phyloP scores from a whole-genome alignment of 2,329 filamentous ascomycete genomes.

The Colletotrichum liaoningense region DNA sequence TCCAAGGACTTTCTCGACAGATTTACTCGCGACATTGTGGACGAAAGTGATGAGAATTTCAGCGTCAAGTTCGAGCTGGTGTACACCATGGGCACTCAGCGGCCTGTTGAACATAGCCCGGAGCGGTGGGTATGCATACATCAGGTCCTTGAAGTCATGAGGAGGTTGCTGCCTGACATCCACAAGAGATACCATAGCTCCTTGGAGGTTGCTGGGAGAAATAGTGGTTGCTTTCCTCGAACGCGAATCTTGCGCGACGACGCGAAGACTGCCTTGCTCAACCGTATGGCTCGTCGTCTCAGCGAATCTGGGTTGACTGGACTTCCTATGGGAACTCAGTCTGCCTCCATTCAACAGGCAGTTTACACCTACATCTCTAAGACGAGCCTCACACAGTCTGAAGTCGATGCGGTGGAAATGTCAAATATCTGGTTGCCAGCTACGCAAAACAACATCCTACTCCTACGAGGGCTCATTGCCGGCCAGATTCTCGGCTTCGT shows the following conservation, averaged over 20 bases:
- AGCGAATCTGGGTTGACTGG: slow-evolving; percentile 53
- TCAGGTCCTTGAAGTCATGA: slow-evolving; percentile 60
- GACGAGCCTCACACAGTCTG: slow-evolving; percentile 39
- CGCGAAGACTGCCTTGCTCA: slow-evolving; percentile 45
- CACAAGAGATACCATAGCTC: background rate
- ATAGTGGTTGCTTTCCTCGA: background rate
- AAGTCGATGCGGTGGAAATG: slow-evolving; percentile 50
- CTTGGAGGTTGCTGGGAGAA: background rate
- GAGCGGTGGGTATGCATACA: slow-evolving; percentile 69
- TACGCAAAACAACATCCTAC: slow-evolving; percentile 51
- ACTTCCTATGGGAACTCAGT: slow-evolving; percentile 55
- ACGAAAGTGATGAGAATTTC: slow-evolving; percentile 75
- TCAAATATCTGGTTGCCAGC: slow-evolving; percentile 49
- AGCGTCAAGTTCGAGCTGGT: slow-evolving; percentile 70
- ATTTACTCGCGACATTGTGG: slow-evolving; percentile 66
- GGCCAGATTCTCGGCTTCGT: slow-evolving; percentile 64
- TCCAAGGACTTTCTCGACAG: slow-evolving; percentile 48
- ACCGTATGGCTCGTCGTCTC: slow-evolving; percentile 50
- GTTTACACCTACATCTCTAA: slow-evolving; percentile 59
- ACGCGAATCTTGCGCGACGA: slow-evolving; percentile 50
- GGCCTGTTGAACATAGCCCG: slow-evolving; percentile 61
- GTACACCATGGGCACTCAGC: slow-evolving; percentile 69
- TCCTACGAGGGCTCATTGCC: slow-evolving; percentile 68
- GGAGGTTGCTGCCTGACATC: background rate
- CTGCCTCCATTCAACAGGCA: slow-evolving; percentile 41